Evolutionary conservation across 1,284 basidiomycete genomes (phyloP).

Genomic region (Microbotryum silenes-acaulis): DNA sequence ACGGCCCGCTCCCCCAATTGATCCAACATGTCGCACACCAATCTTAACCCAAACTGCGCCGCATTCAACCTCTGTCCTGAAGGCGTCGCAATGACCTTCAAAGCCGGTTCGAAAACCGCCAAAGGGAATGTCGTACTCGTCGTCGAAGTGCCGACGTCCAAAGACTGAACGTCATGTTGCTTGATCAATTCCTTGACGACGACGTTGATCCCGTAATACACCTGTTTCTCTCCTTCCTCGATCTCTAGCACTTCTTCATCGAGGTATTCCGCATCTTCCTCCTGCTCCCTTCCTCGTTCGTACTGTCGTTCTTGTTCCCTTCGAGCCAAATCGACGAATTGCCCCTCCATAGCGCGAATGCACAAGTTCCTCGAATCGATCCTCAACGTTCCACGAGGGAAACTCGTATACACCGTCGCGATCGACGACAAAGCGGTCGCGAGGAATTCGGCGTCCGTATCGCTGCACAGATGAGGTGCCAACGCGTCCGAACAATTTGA

Average conservation of each 20-base stretch:
- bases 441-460: slow-evolving; percentile 11
- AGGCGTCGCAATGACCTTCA: neutral
- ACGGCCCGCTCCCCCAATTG: neutral
- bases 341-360: slow-evolving; percentile 7
- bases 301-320: slow-evolving; percentile 4
- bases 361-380: neutral
- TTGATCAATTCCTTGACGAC: slow-evolving; percentile 1
- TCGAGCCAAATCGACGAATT: neutral
- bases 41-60: slow-evolving; percentile 6
- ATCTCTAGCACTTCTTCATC: neutral
- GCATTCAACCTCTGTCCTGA: neutral
- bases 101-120: slow-evolving; percentile 1
- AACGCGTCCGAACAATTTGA: slow-evolving; percentile 10
- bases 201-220: slow-evolving; percentile 2
- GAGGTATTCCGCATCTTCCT: slow-evolving; percentile 5
- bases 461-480: slow-evolving; percentile 3
- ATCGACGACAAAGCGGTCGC: neutral
- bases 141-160: neutral
- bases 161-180: neutral
- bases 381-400: neutral
- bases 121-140: slow-evolving; percentile 3
- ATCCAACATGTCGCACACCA: slow-evolving; percentile 4
- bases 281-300: neutral
- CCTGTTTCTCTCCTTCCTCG: slow-evolving; percentile 1
- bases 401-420: neutral